Base-by-base conservation (phyloP, 306 rosid genomes). In the Cicer bijugum region DNA sequence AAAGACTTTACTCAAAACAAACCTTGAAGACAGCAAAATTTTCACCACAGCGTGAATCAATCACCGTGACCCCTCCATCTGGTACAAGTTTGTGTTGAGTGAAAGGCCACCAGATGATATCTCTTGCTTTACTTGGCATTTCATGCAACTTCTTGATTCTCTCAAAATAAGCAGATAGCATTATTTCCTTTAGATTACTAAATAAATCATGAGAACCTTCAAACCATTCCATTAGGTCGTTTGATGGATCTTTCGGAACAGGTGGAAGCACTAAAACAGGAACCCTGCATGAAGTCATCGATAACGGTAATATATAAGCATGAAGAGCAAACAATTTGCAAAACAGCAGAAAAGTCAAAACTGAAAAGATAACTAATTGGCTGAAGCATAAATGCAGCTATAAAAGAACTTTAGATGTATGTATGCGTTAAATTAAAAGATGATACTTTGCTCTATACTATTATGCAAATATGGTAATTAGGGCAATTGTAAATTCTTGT, bases 41-140 rank as follows among this genome's bases (percentile, higher is more conserved):
- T 85, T 91, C 97, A 65, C 98, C 98, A 65, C 85, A 88, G 61
- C 98, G 98, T 35, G 98, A 94, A 86, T 94, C 98, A 82, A 94
- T 94, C 60, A 94, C 96, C 0, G 94, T 89, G 78, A 91, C 83
- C 75, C 81, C 90, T 80, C 82, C 92, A 60, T 85, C 90, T 35
- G 89, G 84, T 50, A 93, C 88, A 69, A 93, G 88, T 76, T 88
- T 77, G 84, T 93, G 98, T 82, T 93, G 98, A 71, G 98, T 93
- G 81, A 93, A 93, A 72, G 97, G 98, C 98, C 98, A 93, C 98
- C 98, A 93, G 74, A 93, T 78, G 69, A 91, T 81, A 79, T 89
- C 80, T 40, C 71, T 67, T 11, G 98, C 98, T 77, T 85, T 88
- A 82, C 66, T 88, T 68, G 98, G 90, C 98, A 93, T 93, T 81